phyloP scores from a whole-genome alignment of 139 green algal species.

The Chlamydomonas urium region DNA sequence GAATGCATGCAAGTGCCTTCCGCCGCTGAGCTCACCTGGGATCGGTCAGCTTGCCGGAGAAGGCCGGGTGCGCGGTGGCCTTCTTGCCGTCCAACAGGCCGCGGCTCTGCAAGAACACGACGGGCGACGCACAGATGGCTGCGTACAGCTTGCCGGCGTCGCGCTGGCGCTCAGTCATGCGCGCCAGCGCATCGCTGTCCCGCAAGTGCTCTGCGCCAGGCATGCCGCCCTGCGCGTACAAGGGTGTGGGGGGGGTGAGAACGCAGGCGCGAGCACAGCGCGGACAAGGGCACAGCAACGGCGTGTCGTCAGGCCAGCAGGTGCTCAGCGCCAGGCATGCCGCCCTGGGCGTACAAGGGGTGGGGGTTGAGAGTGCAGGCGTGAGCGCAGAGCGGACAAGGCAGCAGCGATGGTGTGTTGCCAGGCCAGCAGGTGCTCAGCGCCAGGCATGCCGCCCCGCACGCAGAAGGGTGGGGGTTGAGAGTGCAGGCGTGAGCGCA shows the following conservation, averaged over 20 bases:
- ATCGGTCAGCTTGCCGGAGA: slow-evolving; percentile 69
- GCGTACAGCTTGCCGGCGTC: slow-evolving; percentile 46
- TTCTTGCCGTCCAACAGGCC: slow-evolving; percentile 69
- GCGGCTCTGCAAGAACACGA: slow-evolving; percentile 77
- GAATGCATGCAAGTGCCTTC: too few relatives aligned
- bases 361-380: too few relatives aligned
- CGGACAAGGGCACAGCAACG: too few relatives aligned
- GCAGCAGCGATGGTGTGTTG: too few relatives aligned
- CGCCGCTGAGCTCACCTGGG: slow-evolving; percentile 49
- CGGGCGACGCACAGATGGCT: slow-evolving; percentile 94
- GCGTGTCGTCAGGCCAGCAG: slow-evolving; percentile 81
- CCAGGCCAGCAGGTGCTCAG: slow-evolving; percentile 80
- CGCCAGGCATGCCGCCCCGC: slow-evolving; percentile 94
- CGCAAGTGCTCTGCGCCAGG: slow-evolving; percentile 85
- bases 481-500: too few relatives aligned
- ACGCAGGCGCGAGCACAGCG: too few relatives aligned
- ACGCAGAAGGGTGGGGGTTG: too few relatives aligned
- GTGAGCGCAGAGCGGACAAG: too few relatives aligned
- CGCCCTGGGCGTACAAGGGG: slow-evolving; percentile 53
- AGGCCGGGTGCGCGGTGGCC: slow-evolving; percentile 88
- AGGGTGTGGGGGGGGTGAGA: background rate
- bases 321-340: slow-evolving; percentile 89
- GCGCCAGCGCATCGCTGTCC: slow-evolving; percentile 54
- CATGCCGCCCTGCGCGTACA: slow-evolving; percentile 76
- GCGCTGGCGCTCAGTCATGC: slow-evolving; percentile 62